Conservation (phyloP, 257 asterid genomes). For the Solanum tarapatanum region DNA sequence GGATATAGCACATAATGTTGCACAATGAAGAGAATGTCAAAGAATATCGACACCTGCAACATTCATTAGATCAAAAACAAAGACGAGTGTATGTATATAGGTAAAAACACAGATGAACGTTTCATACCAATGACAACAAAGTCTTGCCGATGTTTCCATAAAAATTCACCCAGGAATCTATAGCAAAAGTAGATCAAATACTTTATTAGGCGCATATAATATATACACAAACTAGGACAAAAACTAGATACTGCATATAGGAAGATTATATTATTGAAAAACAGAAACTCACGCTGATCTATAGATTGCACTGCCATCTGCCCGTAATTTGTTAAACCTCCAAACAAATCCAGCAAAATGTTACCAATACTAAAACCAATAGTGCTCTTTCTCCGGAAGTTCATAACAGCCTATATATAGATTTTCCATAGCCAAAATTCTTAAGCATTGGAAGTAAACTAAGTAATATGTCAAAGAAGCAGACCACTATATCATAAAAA, state of each 20-base stretch:
- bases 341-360: conserved; percentile 76
- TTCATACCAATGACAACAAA: conserved; percentile 70
- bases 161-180: conserved; percentile 86
- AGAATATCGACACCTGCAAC: conserved; percentile 62
- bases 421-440: not conserved
- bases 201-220: not conserved
- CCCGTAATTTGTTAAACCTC: conserved; percentile 61
- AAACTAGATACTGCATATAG: not conserved
- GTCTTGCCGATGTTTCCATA: conserved; percentile 92
- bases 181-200: not conserved
- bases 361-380: conserved; percentile 89
- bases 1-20: conserved; percentile 76
- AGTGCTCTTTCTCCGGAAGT: conserved; percentile 73
- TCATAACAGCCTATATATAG: conserved; percentile 51
- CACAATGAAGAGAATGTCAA: conserved; percentile 73
- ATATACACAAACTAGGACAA: not conserved
- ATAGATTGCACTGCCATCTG: conserved; percentile 91
- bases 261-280: not conserved
- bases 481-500: not conserved
- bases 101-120: not conserved
- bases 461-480: not conserved
- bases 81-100: not conserved
- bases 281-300: conserved; percentile 60
- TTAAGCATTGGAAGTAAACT: not conserved
- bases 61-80: not conserved